Conservation (phyloP, 169 alveolate species). For the Plasmodium berghei region DNA sequence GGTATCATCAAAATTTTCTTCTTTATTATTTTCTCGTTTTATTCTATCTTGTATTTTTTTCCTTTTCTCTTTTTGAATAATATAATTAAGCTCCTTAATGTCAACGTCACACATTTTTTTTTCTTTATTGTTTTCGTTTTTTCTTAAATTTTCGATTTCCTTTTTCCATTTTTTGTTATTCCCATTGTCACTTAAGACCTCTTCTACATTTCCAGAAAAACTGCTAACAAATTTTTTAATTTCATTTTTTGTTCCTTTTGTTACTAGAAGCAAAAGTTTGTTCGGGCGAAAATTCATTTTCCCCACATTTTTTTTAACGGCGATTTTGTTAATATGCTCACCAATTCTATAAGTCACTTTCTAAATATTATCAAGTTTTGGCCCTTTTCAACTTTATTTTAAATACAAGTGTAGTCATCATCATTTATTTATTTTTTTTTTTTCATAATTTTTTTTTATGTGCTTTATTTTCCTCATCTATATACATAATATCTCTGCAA, state of each 20-base stretch:
- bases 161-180: background rate
- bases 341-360: no score
- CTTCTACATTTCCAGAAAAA: background rate
- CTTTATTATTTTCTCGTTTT: background rate
- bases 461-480: no score
- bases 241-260: background rate
- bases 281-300: background rate
- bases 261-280: background rate
- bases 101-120: conserved; percentile 2
- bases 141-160: conserved; percentile 5
- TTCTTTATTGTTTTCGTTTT: background rate
- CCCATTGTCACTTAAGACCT: background rate
- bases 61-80: conserved; percentile 11
- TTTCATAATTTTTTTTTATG: no score
- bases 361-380: no score
- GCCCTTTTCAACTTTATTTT: no score
- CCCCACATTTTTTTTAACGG: background rate
- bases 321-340: no score
- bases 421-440: no score
- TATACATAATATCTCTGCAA: no score
- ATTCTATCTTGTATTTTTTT: background rate
- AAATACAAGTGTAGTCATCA: no score
- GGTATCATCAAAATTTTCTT: background rate
- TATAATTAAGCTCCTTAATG: conserved; percentile 12
- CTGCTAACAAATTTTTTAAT: background rate